Base-by-base conservation (phyloP, 257 asterid species). In the Agastache rugosa region DNA sequence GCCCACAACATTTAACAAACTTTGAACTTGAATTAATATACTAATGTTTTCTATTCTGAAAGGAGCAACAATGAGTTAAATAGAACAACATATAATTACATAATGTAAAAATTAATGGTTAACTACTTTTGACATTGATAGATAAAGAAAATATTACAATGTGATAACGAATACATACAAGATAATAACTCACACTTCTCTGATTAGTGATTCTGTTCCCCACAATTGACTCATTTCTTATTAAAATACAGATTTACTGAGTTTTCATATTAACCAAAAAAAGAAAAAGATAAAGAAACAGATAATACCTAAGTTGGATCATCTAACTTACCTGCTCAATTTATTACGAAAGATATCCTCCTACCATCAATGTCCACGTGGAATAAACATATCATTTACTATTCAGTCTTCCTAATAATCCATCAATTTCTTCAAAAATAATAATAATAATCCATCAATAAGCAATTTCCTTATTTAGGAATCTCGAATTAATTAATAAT, bases 321-420 rank as follows among this genome's bases (percentile, higher is more conserved):
- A 81, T 77, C 85, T 69, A 81, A 81, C 82, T 77, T 44, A 81
- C 82, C 83, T 81, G 82, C 83, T 71, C 80, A 64, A 27, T 63
- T 78, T 56, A 62, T 69, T n/a, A 63, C 37, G 4, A 63, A 41
- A 5, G 58, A 25, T 35, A 54, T 31, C 78, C 9, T 44, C 81
- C 76, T 14, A 71, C 68, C 75, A 48, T 48, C 23, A 54, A 39
- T 50, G 51, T 63, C 73, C 76, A 80, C 72, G 50, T 80, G 68
- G 75, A 75, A 22, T n/a, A 14, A 3, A 19, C 8, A 69, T 17
- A 55, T 69, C 29, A 54, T 34, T 79, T 61, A 12, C 29, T 19
- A 19, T 71, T 0, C 11, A 25, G 3, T 58, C n/a, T 34, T 62
- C 5, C 22, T 50, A 22, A 71, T 48, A 20, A 35, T 58, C 63